phyloP scores from a whole-genome alignment of 1,284 basidiomycete genomes.

The Filobasidium uniguttulatum region DNA sequence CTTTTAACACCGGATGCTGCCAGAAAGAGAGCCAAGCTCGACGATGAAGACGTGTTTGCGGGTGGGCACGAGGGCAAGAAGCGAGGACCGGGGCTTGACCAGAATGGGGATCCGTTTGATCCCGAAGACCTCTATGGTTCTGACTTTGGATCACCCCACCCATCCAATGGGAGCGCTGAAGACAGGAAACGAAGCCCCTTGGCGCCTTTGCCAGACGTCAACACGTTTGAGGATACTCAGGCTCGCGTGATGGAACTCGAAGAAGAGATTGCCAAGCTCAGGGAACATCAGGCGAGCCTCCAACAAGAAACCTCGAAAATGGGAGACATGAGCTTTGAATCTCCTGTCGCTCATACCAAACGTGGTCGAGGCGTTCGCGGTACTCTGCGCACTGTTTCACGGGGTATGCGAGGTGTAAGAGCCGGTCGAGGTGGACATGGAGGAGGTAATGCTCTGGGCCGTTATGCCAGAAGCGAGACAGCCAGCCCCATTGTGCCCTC shows the following conservation, averaged over 20 bases:
- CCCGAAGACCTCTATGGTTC: conserved; percentile 33
- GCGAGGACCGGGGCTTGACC: conserved; percentile 48
- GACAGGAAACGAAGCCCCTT: conserved; percentile 26
- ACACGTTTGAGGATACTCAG: conserved; percentile 34
- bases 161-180: conserved; percentile 44
- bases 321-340: not conserved
- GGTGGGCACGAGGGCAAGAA: conserved; percentile 23
- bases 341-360: not conserved
- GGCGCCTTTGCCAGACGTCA: conserved; percentile 30
- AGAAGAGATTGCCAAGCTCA: conserved; percentile 3
- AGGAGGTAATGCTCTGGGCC: not conserved
- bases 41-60: conserved; percentile 53
- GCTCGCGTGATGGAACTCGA: not conserved
- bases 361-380: conserved; percentile 1
- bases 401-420: not conserved
- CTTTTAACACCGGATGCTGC: conserved; percentile 36
- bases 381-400: not conserved
- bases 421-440: not conserved
- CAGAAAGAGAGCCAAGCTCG: conserved; percentile 44
- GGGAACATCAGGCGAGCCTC: not conserved
- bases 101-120: conserved; percentile 42
- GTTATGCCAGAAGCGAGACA: not conserved
- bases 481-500: not conserved
- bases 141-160: conserved; percentile 45
- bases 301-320: not conserved